Evolutionary conservation across 495 filamentous ascomycete species (phyloP).

Genomic region (Podospora sp.): DNA sequence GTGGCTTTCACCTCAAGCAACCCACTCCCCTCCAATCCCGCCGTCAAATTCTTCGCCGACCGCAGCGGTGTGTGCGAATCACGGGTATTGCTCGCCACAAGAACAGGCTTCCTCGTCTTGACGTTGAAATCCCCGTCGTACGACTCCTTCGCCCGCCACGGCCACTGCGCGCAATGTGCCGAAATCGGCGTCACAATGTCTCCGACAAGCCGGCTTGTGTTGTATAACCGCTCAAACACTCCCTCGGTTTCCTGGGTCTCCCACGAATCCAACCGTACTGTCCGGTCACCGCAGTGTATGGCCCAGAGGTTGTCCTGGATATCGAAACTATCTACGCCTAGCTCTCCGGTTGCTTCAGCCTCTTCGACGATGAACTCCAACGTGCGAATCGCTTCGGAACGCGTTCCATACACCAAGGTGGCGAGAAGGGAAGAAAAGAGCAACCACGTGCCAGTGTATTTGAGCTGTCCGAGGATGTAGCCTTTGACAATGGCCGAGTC

Average conservation of each 20-base stretch:
- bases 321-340: not conserved
- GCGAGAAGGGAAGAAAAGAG: conserved; percentile 27
- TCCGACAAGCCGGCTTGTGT: conserved; percentile 8
- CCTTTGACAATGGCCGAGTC: conserved; percentile 32
- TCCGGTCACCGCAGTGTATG: conserved; percentile 13
- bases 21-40: conserved; percentile 54
- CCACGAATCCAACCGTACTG: not conserved
- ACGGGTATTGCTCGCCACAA: conserved; percentile 48
- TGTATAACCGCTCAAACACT: not conserved
- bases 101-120: conserved; percentile 46
- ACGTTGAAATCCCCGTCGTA: conserved; percentile 46
- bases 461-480: conserved; percentile 29
- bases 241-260: not conserved
- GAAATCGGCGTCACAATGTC: conserved; percentile 28
- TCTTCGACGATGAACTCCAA: not conserved
- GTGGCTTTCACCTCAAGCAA: conserved; percentile 56
- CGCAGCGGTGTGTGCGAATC: conserved; percentile 49
- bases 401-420: conserved; percentile 26
- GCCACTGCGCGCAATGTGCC: conserved; percentile 46
- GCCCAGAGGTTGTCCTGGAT: not conserved
- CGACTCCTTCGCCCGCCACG: conserved; percentile 43
- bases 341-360: too few relatives aligned
- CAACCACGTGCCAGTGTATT: conserved; percentile 32
- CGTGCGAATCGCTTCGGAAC: not conserved
- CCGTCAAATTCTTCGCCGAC: conserved; percentile 54